Evolutionary conservation across 371 early-diverging fungal genomes (phyloP).

Genomic region (Rhizomucor miehei): DNA sequence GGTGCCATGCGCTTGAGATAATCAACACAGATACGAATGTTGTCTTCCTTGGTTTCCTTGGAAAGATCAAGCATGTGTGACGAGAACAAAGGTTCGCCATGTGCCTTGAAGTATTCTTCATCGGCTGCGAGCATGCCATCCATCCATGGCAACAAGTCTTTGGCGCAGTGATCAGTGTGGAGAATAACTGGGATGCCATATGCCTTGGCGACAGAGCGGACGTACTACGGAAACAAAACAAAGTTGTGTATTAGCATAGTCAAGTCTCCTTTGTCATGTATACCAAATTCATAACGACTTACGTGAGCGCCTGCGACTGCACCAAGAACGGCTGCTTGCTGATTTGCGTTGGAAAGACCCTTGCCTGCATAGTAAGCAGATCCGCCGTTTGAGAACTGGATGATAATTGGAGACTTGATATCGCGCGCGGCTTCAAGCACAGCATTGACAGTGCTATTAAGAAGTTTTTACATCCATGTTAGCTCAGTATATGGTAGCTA

Average conservation of each 20-base stretch:
- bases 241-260: background rate
- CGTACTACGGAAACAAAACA: constrained; percentile 59
- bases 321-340: constrained; percentile 84
- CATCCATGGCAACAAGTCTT: constrained; percentile 91
- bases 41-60: constrained; percentile 85
- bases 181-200: constrained; percentile 87
- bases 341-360: constrained; percentile 81
- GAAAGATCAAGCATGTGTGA: constrained; percentile 94
- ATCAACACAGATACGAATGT: constrained; percentile 80
- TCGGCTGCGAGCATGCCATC: constrained; percentile 89
- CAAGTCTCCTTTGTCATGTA: no score
- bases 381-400: constrained; percentile 93
- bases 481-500: no score
- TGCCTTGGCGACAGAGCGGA: constrained; percentile 81
- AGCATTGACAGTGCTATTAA: constrained; percentile 82
- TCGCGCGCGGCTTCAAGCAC: constrained; percentile 90
- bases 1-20: constrained; percentile 85
- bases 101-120: constrained; percentile 83
- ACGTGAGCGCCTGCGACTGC: constrained; percentile 85
- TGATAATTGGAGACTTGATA: constrained; percentile 83
- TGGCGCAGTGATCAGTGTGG: constrained; percentile 94
- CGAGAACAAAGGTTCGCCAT: constrained; percentile 91
- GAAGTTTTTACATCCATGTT: background rate
- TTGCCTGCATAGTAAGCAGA: constrained; percentile 87
- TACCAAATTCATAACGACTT: background rate